These are phyloP conservation scores for Ananas comosus DNA, from an alignment of 176 grass and related monocot species.

Conservation along the genomic window DNA sequence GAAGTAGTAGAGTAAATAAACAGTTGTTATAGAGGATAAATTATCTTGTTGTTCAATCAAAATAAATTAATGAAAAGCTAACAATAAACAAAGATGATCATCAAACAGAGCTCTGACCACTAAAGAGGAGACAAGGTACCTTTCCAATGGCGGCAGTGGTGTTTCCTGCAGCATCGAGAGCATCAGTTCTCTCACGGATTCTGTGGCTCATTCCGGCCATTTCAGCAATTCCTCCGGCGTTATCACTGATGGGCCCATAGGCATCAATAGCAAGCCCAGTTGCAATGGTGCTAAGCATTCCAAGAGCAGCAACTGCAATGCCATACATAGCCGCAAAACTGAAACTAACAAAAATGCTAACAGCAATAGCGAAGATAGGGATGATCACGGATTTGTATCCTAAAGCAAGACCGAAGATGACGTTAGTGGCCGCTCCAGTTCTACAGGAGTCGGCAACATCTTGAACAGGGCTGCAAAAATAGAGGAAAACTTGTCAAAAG, in stretches of 20 bases:
- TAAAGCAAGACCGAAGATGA: conserved; percentile 53
- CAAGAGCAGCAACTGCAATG: conserved; percentile 55
- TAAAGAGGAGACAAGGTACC: neutral
- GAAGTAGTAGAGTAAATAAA: no score
- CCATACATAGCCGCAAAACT: conserved; percentile 66
- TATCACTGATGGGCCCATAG: conserved; percentile 56
- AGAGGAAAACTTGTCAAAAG: neutral
- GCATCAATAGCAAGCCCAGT: conserved; percentile 57
- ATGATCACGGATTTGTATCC: conserved; percentile 63
- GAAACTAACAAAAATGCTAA: conserved; percentile 52
- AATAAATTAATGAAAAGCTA: no score
- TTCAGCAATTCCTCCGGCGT: conserved; percentile 59
- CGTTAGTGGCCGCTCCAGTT: conserved; percentile 61
- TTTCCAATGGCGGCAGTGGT: neutral
- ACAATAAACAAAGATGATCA: no score
- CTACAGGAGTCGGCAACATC: conserved; percentile 55
- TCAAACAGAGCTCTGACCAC: no score
- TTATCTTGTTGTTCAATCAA: no score
- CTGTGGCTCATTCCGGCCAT: conserved; percentile 59
- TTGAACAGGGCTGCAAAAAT: conserved; percentile 37
- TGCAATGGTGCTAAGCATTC: conserved; percentile 61
- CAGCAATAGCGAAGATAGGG: conserved; percentile 46
- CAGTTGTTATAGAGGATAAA: no score
- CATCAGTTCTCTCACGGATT: conserved; percentile 46
- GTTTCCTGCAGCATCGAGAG: conserved; percentile 1